A percentile compares a stretch with the other conserved stretches of the same genome.
Conservation (phyloP, 129 eudicot species). For the sunflower (Helianthus annuus) region DNA sequence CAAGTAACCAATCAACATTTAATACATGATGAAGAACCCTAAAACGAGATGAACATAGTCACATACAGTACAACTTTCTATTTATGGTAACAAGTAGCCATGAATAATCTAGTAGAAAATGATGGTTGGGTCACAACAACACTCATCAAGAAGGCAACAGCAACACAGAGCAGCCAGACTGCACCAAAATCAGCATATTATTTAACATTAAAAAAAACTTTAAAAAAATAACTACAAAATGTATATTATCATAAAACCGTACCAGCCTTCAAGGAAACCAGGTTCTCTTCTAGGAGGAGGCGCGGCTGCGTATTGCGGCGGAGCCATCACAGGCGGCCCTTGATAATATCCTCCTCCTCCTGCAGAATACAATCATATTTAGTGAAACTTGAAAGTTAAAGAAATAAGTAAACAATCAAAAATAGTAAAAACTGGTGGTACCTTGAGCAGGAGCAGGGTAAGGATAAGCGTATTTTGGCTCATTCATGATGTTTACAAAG, state of each 20-base stretch:
- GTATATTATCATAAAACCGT: background rate
- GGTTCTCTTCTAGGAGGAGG: conserved; percentile 72
- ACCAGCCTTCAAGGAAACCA: conserved; percentile 84
- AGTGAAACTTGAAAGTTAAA: background rate
- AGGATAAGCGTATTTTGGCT: conserved; percentile 79
- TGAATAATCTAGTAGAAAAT: conserved; percentile 38
- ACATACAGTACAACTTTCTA: background rate
- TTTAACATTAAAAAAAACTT: background rate
- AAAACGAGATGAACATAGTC: conserved; percentile 2
- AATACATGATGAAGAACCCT: background rate
- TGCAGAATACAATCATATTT: background rate
- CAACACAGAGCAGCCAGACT: conserved; percentile 91
- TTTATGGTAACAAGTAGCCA: background rate
- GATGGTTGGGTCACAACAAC: conserved; percentile 90
- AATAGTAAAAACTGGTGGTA: background rate
- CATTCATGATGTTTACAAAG: conserved; percentile 41
- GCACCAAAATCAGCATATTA: conserved; percentile 10
- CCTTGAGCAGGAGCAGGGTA: conserved; percentile 88
- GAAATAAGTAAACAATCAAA: background rate
- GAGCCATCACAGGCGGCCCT: conserved; percentile 98
- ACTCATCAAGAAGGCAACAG: conserved; percentile 81
- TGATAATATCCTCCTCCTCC: conserved; percentile 56
- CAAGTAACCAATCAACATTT: background rate
- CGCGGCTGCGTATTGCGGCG: conserved; percentile 74
- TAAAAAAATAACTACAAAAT: background rate